phyloP scores from a whole-genome alignment of 192 early-diverging fungal species.

The Backusella psychrophila region DNA sequence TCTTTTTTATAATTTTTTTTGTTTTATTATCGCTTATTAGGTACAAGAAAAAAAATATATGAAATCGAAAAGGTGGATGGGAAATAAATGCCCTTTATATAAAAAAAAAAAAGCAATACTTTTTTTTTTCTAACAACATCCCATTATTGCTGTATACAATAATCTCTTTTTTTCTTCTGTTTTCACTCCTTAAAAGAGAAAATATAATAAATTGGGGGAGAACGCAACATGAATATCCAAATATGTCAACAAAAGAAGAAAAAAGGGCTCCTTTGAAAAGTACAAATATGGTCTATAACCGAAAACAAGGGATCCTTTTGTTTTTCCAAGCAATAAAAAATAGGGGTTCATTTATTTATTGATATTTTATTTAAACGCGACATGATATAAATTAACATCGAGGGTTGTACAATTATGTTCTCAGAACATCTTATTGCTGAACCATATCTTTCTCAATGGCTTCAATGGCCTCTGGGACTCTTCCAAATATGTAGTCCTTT shows the following conservation, averaged over 20 bases:
- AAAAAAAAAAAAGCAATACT: background rate
- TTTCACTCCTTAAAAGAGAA: background rate
- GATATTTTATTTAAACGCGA: background rate
- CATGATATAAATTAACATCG: background rate
- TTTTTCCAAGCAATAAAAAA: background rate
- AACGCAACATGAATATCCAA: background rate
- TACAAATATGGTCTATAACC: background rate
- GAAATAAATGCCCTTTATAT: background rate
- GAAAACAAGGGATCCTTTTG: background rate
- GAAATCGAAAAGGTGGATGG: background rate
- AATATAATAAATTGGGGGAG: background rate
- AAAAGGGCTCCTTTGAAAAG: background rate
- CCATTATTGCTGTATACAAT: background rate
- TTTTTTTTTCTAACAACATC: background rate
- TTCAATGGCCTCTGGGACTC: slow-evolving; percentile 47
- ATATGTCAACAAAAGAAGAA: background rate
- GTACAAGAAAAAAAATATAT: background rate
- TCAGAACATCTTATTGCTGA: background rate
- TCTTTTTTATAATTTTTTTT: background rate
- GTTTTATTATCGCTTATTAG: background rate
- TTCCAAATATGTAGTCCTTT: slow-evolving; percentile 64
- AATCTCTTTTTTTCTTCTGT: background rate
- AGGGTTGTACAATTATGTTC: background rate
- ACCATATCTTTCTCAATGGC: slow-evolving; percentile 24
- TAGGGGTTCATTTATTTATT: background rate